phyloP scores from a whole-genome alignment of 352 stramenopile genomes.

The Plasmopara muralis region DNA sequence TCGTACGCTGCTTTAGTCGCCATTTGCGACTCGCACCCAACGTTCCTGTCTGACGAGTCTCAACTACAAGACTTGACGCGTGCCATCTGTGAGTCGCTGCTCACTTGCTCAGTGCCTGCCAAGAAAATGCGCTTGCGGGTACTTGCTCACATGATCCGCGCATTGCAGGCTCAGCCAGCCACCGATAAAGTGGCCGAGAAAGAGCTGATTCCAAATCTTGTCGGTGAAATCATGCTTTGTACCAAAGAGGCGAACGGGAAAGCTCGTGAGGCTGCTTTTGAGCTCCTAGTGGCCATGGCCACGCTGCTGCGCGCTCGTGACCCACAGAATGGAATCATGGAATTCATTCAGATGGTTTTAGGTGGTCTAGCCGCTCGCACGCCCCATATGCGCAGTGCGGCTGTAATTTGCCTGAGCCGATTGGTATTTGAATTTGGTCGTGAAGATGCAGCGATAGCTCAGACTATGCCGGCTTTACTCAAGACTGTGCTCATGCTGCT shows the following conservation, averaged over 20 bases:
- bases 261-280: constrained; percentile 83
- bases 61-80: constrained; percentile 90
- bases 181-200: constrained; percentile 46
- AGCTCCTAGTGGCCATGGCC: constrained; percentile 80
- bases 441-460: constrained; percentile 50
- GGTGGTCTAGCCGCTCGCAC: constrained; percentile 89
- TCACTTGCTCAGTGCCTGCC: constrained; percentile 92
- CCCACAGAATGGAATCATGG: constrained; percentile 60
- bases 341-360: constrained; percentile 92
- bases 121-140: constrained; percentile 94
- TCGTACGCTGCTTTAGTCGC: constrained; percentile 80
- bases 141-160: constrained; percentile 71
- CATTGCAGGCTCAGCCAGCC: constrained; percentile 55
- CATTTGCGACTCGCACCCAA: constrained; percentile 81
- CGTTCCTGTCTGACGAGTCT: constrained; percentile 65
- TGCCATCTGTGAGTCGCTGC: constrained; percentile 90
- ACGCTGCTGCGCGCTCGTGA: constrained; percentile 62
- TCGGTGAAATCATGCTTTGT: constrained; percentile 95
- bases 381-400: constrained; percentile 94
- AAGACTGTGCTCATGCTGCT: constrained; percentile 90
- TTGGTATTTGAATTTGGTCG: constrained; percentile 93
- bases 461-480: constrained; percentile 84
- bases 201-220: constrained; percentile 85
- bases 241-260: constrained; percentile 96
- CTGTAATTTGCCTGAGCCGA: constrained; percentile 91